Percentiles rank a stretch among this genome's conserved stretches.
phyloP scores from a whole-genome alignment of 1,139 yeast species.

The Suhomyces terraborum region DNA sequence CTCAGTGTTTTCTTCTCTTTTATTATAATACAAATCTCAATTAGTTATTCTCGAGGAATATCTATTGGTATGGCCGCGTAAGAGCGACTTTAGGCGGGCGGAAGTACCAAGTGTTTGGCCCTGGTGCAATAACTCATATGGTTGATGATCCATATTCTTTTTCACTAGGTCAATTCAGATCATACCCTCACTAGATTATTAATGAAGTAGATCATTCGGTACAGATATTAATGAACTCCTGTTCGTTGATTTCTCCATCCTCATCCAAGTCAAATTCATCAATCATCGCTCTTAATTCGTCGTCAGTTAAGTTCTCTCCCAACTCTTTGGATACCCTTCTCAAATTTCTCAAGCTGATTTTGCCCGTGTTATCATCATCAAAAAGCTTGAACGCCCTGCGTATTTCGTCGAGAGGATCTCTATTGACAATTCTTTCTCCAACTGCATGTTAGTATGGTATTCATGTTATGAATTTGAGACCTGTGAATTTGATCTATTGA shows the following conservation, averaged over 20 bases:
- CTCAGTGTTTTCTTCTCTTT: neutral
- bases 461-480: too few relatives aligned
- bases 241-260: constrained; percentile 92
- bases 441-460: constrained; percentile 53
- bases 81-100: too few relatives aligned
- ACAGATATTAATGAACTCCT: constrained; percentile 90
- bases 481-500: too few relatives aligned
- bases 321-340: constrained; percentile 90
- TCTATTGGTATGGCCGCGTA: neutral
- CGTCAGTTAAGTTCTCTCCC: constrained; percentile 91
- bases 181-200: too few relatives aligned
- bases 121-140: too few relatives aligned
- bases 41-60: neutral
- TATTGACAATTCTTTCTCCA: constrained; percentile 71
- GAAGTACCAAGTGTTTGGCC: too few relatives aligned
- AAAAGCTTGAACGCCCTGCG: constrained; percentile 86
- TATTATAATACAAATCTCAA: neutral
- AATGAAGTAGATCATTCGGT: constrained; percentile 51
- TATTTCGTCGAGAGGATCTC: constrained; percentile 94
- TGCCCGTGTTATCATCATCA: constrained; percentile 88
- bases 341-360: constrained; percentile 77
- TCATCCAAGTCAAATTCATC: constrained; percentile 96
- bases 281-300: constrained; percentile 93
- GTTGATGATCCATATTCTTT: too few relatives aligned
- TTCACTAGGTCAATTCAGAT: too few relatives aligned